These are phyloP conservation scores for Colletotrichum euphorbiae DNA, from an alignment of 2,329 filamentous ascomycete genomes.

Conservation along the genomic window DNA sequence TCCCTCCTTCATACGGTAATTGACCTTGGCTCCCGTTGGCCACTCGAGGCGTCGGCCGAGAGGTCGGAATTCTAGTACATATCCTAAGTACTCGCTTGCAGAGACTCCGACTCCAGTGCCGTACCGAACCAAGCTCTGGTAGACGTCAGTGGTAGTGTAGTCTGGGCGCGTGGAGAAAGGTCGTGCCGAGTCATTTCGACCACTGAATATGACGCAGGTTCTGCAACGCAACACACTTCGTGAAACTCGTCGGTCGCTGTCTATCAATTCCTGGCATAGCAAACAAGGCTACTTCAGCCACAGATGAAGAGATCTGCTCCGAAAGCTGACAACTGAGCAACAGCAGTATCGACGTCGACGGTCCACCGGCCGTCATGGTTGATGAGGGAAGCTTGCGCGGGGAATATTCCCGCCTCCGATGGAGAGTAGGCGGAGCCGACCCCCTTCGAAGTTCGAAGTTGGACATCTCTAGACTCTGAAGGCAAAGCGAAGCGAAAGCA, in stretches of 20 bases:
- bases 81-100: too few relatives aligned
- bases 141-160: too few relatives aligned
- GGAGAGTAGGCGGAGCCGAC: conserved; percentile 16
- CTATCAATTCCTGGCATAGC: conserved; percentile 33
- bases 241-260: conserved; percentile 23
- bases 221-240: conserved; percentile 7
- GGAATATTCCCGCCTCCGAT: conserved; percentile 7
- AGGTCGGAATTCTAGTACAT: conserved; percentile 12
- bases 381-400: conserved; percentile 9
- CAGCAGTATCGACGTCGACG: conserved; percentile 12
- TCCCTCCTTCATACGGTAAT: conserved; percentile 17
- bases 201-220: conserved; percentile 34
- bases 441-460: too few relatives aligned
- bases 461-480: too few relatives aligned
- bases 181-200: conserved; percentile 31
- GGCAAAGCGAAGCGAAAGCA: conserved; percentile 26
- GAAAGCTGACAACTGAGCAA: conserved; percentile 12
- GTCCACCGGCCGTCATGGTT: conserved; percentile 3
- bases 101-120: conserved; percentile 28
- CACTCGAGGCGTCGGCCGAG: conserved; percentile 27
- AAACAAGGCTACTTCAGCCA: conserved; percentile 20
- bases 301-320: conserved; percentile 10
- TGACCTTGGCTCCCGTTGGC: conserved; percentile 14
- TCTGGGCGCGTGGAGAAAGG: conserved; percentile 17
- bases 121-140: conserved; percentile 3